Base-by-base conservation (phyloP, 768 basidiomycete genomes). In the Phanerochaete sordida region DNA sequence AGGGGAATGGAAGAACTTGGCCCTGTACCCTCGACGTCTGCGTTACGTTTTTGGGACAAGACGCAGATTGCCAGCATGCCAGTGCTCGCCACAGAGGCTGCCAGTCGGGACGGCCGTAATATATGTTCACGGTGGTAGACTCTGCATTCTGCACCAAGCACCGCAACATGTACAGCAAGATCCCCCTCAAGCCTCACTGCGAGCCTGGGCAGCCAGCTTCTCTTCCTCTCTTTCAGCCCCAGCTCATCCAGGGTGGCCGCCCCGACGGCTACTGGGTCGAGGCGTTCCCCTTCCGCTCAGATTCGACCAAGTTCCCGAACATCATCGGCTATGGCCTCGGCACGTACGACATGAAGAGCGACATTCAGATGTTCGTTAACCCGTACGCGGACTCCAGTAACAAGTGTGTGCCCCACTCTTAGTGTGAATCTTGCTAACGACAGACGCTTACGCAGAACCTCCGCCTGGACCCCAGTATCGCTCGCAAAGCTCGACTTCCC, bases 191-290 rank as follows among this genome's bases (percentile, higher is more conserved):
- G 37, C 58, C 58, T 16, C 45, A 55, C 61, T 58, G 57, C 43
- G 44, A 54, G 33, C 44, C 61, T 15, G 23, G 16, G 23, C 27
- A 33, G 21, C 61, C 54, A 16, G 60, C 54, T 15, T 24, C 45
- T 16, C 50, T 35, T 6, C 44, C 58, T 39, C 28, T 55, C 37
- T 53, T 59, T 37, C 54, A 49, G 26, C 47, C 52, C 45, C 48
- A 59, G 51, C 50, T 53, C 30, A 28, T 59, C 13, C 58, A 59
- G 27, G 58, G 58, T 8, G 58, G 58, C 3, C 59, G 52, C 11
- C 63, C 54, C 24, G 63, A 66, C 37, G 65, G 65, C 26, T 66
- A 68, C 63, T 66, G 65, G 63, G 31, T 66, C 44, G 47, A 68
- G 27, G 63, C 65, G 0, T 64, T 68, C 48, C 61, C 60, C 4